phyloP scores from a whole-genome alignment of 345 rosid species.

The Bruguiera gymnorhiza region DNA sequence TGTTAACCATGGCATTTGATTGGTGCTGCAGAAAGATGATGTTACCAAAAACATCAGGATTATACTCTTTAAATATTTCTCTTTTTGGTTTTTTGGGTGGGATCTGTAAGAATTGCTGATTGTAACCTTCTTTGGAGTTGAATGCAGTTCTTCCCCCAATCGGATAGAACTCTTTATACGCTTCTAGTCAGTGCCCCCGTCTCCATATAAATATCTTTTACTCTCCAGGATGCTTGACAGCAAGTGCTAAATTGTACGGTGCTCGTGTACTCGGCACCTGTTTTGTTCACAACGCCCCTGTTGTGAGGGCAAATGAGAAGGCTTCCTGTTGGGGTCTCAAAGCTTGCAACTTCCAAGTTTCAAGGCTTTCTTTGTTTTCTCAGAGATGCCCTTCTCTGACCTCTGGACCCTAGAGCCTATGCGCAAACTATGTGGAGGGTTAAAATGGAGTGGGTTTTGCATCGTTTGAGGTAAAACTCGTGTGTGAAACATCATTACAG shows the following conservation, averaged over 20 bases:
- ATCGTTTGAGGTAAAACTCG: slow-evolving; percentile 24
- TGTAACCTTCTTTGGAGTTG: too few relatives aligned
- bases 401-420: slow-evolving; percentile 7
- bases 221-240: slow-evolving; percentile 19
- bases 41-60: slow-evolving; percentile 13
- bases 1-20: neutral
- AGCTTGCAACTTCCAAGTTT: neutral
- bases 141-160: too few relatives aligned
- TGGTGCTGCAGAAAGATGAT: slow-evolving; percentile 15
- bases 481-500: slow-evolving; percentile 29
- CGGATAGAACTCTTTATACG: too few relatives aligned
- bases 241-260: slow-evolving; percentile 12
- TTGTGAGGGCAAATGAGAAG: neutral
- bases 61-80: slow-evolving; percentile 9
- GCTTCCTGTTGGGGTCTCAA: slow-evolving; percentile 8
- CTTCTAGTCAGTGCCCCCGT: neutral
- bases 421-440: slow-evolving; percentile 10
- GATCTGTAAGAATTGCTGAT: too few relatives aligned
- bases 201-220: neutral
- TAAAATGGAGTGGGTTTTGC: slow-evolving; percentile 2
- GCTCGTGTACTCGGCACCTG: neutral
- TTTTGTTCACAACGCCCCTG: neutral
- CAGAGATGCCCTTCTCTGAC: slow-evolving; percentile 1
- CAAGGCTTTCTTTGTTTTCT: neutral
- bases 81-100: too few relatives aligned